Evolutionary conservation across 2,329 filamentous ascomycete species (phyloP).

Genomic region (Aspergillus novoparasiticus): DNA sequence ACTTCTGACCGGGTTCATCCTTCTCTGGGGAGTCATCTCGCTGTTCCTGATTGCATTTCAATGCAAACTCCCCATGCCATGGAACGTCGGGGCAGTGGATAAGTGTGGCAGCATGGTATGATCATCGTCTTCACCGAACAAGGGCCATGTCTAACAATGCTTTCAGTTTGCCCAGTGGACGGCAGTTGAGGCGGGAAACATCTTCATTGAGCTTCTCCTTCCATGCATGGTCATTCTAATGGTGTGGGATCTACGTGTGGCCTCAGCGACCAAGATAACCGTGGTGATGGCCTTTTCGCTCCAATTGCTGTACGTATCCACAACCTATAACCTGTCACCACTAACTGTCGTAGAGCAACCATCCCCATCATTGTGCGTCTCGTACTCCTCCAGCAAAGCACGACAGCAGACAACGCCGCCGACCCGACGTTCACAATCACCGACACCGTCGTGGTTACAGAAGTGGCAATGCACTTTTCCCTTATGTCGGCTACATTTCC

Average conservation of each 20-base stretch:
- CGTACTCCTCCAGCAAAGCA: neutral
- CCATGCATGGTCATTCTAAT: neutral
- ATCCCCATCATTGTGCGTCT: neutral
- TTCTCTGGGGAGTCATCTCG: conserved; percentile 5
- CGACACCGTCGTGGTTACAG: neutral
- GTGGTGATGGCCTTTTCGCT: conserved; percentile 3
- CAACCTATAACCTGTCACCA: neutral
- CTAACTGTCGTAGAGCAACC: neutral
- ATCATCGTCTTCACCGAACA: neutral
- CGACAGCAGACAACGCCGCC: neutral
- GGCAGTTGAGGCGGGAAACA: neutral
- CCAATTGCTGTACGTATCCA: neutral
- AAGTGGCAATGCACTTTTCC: conserved; percentile 8
- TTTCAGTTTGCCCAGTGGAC: neutral
- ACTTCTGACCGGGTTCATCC: neutral
- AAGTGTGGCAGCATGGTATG: conserved; percentile 3
- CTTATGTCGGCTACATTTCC: conserved; percentile 1
- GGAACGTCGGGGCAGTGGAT: neutral
- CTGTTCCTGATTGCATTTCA: conserved; percentile 1
- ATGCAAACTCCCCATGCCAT: neutral
- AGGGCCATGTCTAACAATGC: neutral
- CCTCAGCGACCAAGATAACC: neutral
- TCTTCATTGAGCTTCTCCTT: neutral
- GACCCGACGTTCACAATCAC: neutral
- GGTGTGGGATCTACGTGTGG: neutral